Evolutionary conservation across 2,329 filamentous ascomycete genomes (phyloP).

Genomic region (Fusarium sp.): DNA sequence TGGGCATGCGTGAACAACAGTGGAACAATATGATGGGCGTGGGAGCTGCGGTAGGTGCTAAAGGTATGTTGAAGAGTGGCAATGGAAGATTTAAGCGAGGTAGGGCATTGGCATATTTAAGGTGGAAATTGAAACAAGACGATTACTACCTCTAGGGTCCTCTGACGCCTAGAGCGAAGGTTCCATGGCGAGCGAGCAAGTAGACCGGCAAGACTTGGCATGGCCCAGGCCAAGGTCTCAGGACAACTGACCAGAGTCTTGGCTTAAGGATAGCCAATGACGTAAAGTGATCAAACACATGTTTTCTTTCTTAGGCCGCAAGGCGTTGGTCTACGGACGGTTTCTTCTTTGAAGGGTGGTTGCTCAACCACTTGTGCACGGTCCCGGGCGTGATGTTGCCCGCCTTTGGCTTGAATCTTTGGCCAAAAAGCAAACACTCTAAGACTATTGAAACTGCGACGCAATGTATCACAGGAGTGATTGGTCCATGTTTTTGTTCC

Average conservation of each 20-base stretch:
- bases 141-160: background rate
- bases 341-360: background rate
- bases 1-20: background rate
- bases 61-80: background rate
- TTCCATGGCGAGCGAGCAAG: background rate
- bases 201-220: background rate
- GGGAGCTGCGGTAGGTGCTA: background rate
- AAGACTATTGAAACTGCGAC: background rate
- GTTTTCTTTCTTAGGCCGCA: background rate
- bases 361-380: background rate
- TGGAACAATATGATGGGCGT: background rate
- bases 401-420: background rate
- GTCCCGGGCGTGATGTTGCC: background rate
- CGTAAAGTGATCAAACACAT: background rate
- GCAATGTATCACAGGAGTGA: background rate
- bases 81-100: background rate
- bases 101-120: background rate
- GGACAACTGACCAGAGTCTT: background rate
- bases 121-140: background rate
- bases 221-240: background rate
- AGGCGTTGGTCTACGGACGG: background rate
- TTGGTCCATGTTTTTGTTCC: background rate
- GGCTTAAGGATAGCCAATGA: background rate
- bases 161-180: background rate
- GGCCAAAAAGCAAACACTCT: background rate